Base-by-base conservation (phyloP, 371 early-diverging fungal genomes). In the Nematocida sp. region DNA sequence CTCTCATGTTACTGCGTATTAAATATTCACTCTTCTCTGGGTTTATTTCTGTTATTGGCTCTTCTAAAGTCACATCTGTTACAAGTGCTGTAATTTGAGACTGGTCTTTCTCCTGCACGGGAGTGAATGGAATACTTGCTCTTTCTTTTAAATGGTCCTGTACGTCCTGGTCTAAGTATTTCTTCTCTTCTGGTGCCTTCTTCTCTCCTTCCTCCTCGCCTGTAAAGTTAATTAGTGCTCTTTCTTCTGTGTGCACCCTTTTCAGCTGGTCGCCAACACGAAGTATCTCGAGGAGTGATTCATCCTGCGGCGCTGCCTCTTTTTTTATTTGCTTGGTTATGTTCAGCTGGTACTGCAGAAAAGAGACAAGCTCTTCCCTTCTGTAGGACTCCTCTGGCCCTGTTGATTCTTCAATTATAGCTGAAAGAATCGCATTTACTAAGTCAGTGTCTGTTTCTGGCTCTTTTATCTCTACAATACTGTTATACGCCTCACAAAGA, bases 141-240 rank as follows among this genome's bases (percentile, higher is more conserved):
- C 66, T 45, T 66, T 33, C 52, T 75, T 67, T 25, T 4, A 75
- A 39, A 40, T 75, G 52, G 23, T 75, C 76, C 46, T 46, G 52
- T 18, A 75, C 76, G 33, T 75, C 76, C 33, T 66, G 64, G 67
- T 75, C 76, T 20, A 75, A 44, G 33, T 75, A 75, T 62, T 75
- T 75, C 54, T 75, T 75, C 39, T 75, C 76, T 67, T 66, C 56
- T 45, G 66, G 40, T 6, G 23, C 66, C 20, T 66, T 64, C 52
- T 64, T 66, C 52, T 75, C 76, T 20, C 42, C 67, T 55, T 75
- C 66, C 40, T 75, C 76, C 52, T 75, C 69, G 40, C 76, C 76
- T 6, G 76, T 75, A 54, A 75, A 75, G 52, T 75, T 62, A 9
- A 75, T 45, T 39, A 75, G 23, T 44, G 18, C 47, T 33, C 66